A percentile compares a stretch with the other conserved stretches of the same genome.
phyloP scores from a whole-genome alignment of 306 rosid genomes.

The Rubus parviflorus region DNA sequence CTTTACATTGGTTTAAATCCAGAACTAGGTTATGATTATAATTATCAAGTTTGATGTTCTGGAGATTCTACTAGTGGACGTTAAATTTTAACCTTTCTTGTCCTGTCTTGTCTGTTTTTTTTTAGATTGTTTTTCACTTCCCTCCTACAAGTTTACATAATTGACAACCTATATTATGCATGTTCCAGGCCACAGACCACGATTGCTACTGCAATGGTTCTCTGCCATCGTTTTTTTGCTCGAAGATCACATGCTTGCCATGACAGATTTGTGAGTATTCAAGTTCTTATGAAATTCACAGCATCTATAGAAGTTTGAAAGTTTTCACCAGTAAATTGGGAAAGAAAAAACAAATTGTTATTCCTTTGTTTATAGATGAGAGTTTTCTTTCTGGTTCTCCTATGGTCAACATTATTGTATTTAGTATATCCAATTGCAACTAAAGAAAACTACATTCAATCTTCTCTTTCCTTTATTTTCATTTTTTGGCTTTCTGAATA shows the following conservation, averaged over 20 bases:
- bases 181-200: constrained; percentile 90
- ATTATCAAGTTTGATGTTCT: background rate
- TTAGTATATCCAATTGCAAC: background rate
- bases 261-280: constrained; percentile 85
- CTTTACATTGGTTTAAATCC: background rate
- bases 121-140: background rate
- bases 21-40: background rate
- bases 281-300: constrained; percentile 4
- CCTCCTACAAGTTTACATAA: background rate
- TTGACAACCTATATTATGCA: constrained; percentile 24
- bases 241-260: constrained; percentile 94
- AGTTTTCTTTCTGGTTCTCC: background rate
- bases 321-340: background rate
- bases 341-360: background rate
- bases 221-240: constrained; percentile 95
- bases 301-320: background rate
- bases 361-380: background rate
- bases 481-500: too few relatives aligned
- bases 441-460: too few relatives aligned
- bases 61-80: background rate
- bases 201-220: constrained; percentile 93
- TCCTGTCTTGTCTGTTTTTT: constrained; percentile 5
- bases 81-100: background rate
- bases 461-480: background rate
- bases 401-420: background rate